phyloP scores from a whole-genome alignment of 116 monocot genomes.

The Thalassia testudinum region DNA sequence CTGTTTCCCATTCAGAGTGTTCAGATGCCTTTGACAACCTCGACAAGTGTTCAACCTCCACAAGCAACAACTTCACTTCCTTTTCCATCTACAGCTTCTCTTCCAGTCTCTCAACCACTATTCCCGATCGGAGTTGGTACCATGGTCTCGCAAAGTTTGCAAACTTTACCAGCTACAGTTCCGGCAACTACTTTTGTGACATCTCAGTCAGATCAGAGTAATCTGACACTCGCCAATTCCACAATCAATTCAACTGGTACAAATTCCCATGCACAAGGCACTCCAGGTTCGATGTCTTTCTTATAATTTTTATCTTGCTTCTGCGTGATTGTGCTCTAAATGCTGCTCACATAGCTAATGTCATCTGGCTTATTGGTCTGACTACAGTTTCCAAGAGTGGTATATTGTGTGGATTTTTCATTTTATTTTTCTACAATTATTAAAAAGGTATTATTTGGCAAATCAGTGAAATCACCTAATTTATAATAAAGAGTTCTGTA shows the following conservation, averaged over 20 bases:
- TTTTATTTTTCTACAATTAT: too few relatives aligned
- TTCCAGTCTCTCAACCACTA: constrained; percentile 63
- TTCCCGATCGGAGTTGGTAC: constrained; percentile 51
- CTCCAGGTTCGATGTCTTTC: constrained; percentile 23
- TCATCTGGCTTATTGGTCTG: too few relatives aligned
- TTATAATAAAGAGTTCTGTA: too few relatives aligned
- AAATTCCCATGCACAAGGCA: constrained; percentile 17
- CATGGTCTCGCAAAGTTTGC: constrained; percentile 21
- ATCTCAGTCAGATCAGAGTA: constrained; percentile 18
- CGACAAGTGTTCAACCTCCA: constrained; percentile 24
- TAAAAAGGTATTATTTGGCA: too few relatives aligned
- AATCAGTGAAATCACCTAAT: too few relatives aligned
- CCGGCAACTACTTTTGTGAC: constrained; percentile 15
- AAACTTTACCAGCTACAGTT: constrained; percentile 11
- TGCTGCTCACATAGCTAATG: too few relatives aligned
- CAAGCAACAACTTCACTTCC: constrained; percentile 35
- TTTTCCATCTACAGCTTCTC: constrained; percentile 25
- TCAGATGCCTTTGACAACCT: constrained; percentile 18
- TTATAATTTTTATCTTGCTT: too few relatives aligned
- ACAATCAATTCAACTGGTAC: constrained; percentile 15
- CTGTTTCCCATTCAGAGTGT: constrained; percentile 78
- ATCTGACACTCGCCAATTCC: constrained; percentile 18
- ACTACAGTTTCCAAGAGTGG: too few relatives aligned
- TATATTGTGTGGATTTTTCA: too few relatives aligned
- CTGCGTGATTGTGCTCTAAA: too few relatives aligned